phyloP scores from a whole-genome alignment of 2,329 filamentous ascomycete genomes.

The Nigrospora oryzae region DNA sequence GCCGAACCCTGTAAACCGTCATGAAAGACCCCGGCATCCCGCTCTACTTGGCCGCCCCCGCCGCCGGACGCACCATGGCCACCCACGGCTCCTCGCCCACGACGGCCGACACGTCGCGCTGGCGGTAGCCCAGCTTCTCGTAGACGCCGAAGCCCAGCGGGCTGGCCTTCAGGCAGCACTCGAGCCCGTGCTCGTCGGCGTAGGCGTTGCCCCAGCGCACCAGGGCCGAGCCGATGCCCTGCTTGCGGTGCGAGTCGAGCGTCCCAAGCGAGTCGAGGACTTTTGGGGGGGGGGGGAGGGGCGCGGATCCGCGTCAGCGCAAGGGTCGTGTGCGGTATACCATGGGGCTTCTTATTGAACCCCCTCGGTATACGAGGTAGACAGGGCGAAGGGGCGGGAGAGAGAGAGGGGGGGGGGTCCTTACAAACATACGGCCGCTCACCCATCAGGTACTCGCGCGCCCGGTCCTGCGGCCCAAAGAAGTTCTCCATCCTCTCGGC shows the following conservation, averaged over 20 bases:
- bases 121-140: conserved; percentile 6
- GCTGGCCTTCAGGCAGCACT: conserved; percentile 8
- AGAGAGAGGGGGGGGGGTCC: neutral
- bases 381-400: too few species aligned
- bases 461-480: conserved; percentile 5
- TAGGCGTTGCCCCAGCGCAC: conserved; percentile 7
- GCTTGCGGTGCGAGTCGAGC: conserved; percentile 4
- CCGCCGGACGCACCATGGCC: conserved; percentile 7
- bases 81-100: neutral
- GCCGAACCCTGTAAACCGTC: too few species aligned
- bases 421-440: conserved; percentile 5
- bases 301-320: neutral
- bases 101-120: conserved; percentile 5
- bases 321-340: neutral
- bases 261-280: conserved; percentile 8
- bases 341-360: too few species aligned
- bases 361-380: too few species aligned
- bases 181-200: conserved; percentile 6
- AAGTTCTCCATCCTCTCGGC: conserved; percentile 3
- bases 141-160: conserved; percentile 5
- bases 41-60: neutral
- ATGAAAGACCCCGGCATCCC: too few species aligned
- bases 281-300: neutral
- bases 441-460: conserved; percentile 4
- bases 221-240: conserved; percentile 6